Evolutionary conservation across 169 alveolate genomes (phyloP).

Genomic region (Perkinsus marinus): DNA sequence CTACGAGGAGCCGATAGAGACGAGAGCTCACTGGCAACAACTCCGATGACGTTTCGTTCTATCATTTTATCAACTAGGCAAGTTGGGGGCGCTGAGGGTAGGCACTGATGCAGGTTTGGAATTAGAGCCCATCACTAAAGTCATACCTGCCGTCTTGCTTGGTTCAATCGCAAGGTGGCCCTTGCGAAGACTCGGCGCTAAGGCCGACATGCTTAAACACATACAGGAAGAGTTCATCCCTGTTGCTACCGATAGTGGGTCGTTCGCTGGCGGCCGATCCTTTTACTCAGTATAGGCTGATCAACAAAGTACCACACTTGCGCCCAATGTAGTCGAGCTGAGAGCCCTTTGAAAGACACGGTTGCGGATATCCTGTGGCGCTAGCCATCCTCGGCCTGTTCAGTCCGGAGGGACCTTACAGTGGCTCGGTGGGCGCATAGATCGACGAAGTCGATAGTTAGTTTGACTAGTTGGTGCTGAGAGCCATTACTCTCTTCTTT

Average conservation of each 20-base stretch:
- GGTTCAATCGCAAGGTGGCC: not conserved
- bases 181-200: not conserved
- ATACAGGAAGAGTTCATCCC: not conserved
- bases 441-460: constrained; percentile 11
- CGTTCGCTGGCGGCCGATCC: too few species aligned
- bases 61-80: too few species aligned
- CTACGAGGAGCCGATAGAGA: too few species aligned
- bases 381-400: not conserved
- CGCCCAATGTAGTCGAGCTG: not conserved
- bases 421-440: not conserved
- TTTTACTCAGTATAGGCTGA: too few species aligned
- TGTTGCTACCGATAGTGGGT: not conserved
- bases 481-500: not conserved
- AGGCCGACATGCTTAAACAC: not conserved
- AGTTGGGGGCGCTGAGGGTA: not conserved
- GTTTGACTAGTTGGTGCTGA: not conserved
- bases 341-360: not conserved
- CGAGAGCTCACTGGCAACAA: too few species aligned
- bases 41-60: too few species aligned
- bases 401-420: not conserved
- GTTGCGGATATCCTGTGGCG: not conserved
- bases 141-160: not conserved
- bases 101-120: not conserved
- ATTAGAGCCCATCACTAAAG: not conserved
- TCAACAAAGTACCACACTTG: too few species aligned